A percentile compares a stretch with the other conserved stretches of the same genome.
Conservation (phyloP, 2,329 filamentous ascomycete species). For the Colletotrichum tanaceti region DNA sequence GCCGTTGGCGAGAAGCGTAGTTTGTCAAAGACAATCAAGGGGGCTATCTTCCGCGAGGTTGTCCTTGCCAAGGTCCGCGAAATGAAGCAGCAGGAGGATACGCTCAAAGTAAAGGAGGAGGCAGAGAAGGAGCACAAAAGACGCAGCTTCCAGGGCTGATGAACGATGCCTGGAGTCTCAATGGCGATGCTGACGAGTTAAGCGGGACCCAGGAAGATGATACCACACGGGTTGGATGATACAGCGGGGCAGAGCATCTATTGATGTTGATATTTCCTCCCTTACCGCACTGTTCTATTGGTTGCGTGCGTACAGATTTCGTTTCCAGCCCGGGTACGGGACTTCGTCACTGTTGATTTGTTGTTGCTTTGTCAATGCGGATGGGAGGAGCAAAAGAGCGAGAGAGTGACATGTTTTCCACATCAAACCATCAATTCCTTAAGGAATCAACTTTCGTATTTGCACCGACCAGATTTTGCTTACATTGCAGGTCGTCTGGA, state of each 20-base stretch:
- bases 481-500: neutral
- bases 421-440: slow-evolving; percentile 10
- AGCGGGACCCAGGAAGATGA: slow-evolving; percentile 25
- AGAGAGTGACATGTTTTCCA: slow-evolving; percentile 22
- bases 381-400: slow-evolving; percentile 17
- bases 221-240: slow-evolving; percentile 30
- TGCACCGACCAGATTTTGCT: neutral
- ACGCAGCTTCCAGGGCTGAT: slow-evolving; percentile 47
- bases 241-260: slow-evolving; percentile 13
- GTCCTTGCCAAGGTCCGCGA: slow-evolving; percentile 94
- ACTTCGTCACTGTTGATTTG: slow-evolving; percentile 5
- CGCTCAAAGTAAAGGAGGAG: slow-evolving; percentile 73
- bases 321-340: slow-evolving; percentile 10
- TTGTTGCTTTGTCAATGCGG: slow-evolving; percentile 15
- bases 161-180: neutral
- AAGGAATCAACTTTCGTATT: slow-evolving; percentile 2
- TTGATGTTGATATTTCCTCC: slow-evolving; percentile 3
- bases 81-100: slow-evolving; percentile 87
- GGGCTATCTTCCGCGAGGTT: slow-evolving; percentile 91
- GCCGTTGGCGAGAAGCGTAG: slow-evolving; percentile 50
- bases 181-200: slow-evolving; percentile 2
- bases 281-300: neutral
- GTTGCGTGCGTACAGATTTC: slow-evolving; percentile 16
- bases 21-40: slow-evolving; percentile 64
- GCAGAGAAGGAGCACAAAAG: slow-evolving; percentile 62